A percentile compares a stretch with the other conserved stretches of the same genome.
phyloP scores from a whole-genome alignment of 2,329 filamentous ascomycete genomes.

The Cercospora sp. region DNA sequence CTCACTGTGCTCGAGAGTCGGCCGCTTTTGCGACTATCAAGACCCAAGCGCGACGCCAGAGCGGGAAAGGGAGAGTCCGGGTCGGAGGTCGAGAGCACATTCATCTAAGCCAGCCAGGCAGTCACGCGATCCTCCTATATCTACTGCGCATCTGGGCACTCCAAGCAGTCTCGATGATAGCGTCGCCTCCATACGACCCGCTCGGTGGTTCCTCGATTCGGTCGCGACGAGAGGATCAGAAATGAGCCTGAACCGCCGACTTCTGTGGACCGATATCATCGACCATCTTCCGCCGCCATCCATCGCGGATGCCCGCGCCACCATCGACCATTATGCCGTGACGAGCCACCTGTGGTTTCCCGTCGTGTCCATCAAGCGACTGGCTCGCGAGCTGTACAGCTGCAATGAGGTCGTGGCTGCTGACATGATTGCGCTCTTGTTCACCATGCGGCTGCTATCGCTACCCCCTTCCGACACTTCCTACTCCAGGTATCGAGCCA shows the following conservation, averaged over 20 bases:
- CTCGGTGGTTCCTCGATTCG: slow-evolving; percentile 23
- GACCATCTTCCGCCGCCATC: neutral
- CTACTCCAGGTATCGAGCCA: slow-evolving; percentile 8
- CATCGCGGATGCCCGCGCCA: slow-evolving; percentile 8
- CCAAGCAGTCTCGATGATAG: neutral
- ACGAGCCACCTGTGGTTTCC: slow-evolving; percentile 24
- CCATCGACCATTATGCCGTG: slow-evolving; percentile 10
- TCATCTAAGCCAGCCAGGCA: neutral
- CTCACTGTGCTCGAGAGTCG: slow-evolving; percentile 21
- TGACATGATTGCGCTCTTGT: slow-evolving; percentile 15
- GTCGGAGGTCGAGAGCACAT: neutral
- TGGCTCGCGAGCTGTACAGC: slow-evolving; percentile 4
- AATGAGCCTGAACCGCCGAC: neutral
- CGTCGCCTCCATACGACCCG: slow-evolving; percentile 11
- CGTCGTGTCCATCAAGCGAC: slow-evolving; percentile 8
- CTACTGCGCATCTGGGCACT: neutral
- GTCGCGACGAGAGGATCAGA: slow-evolving; percentile 20
- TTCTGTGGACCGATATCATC: slow-evolving; percentile 20
- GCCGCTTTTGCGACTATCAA: slow-evolving; percentile 24
- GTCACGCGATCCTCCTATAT: neutral
- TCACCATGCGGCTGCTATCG: slow-evolving; percentile 21
- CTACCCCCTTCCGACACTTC: slow-evolving; percentile 1
- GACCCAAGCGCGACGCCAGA: neutral
- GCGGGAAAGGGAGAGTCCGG: neutral
- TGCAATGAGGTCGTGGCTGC: slow-evolving; percentile 8